Conservation (phyloP, 345 rosid genomes). For the Populus nigra region DNA sequence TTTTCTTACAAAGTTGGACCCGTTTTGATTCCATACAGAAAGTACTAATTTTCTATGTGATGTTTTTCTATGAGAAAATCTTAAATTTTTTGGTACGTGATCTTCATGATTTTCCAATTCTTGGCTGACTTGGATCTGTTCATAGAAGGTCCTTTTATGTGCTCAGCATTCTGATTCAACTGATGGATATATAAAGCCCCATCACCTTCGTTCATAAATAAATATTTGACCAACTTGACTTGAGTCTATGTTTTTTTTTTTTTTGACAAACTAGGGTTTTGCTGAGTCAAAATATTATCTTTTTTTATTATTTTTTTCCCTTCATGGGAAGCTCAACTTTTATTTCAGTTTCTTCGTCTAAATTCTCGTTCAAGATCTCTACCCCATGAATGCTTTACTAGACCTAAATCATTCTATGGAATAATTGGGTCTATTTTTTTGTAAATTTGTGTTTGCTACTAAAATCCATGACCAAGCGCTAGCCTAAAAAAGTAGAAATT, state of each 20-base stretch:
- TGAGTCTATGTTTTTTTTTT: neutral
- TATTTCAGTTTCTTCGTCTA: neutral
- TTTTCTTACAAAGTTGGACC: neutral
- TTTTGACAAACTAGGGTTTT: constrained; percentile 5
- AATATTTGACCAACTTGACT: neutral
- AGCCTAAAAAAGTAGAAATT: neutral
- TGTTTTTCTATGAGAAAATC: neutral
- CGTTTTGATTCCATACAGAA: neutral
- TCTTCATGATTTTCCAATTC: neutral
- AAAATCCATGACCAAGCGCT: neutral
- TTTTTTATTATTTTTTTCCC: neutral
- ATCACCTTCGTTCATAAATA: neutral
- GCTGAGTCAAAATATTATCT: neutral
- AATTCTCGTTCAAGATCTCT: neutral
- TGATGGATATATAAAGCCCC: neutral
- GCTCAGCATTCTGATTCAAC: neutral
- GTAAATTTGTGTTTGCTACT: neutral
- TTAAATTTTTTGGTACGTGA: neutral
- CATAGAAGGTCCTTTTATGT: neutral
- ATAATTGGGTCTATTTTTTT: neutral
- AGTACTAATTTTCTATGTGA: neutral
- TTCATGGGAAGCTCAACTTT: neutral
- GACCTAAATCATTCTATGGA: neutral
- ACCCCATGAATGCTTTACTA: no score
- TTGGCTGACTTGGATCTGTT: neutral